Evolutionary conservation across 163 green algal genomes (phyloP).

Genomic region (Scenedesmus sp.): DNA sequence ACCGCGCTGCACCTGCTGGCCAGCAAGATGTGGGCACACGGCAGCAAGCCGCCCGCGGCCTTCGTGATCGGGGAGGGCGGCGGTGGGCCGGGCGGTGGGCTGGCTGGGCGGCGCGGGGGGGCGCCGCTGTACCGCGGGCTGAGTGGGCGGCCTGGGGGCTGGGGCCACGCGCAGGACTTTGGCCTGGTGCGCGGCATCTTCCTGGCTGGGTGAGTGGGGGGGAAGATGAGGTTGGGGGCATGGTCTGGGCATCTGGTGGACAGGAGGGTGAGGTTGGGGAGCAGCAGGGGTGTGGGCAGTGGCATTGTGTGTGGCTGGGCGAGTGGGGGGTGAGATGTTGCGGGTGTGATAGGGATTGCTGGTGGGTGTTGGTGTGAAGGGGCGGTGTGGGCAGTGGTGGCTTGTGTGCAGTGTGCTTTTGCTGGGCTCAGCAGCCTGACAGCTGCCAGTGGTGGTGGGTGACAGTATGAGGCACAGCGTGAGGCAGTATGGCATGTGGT

Average conservation of each 20-base stretch:
- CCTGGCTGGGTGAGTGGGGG: constrained; percentile 43
- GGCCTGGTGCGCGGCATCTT: constrained; percentile 50
- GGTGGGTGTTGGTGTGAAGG: too few relatives aligned
- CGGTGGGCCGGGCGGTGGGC: background rate
- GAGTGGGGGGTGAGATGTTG: too few relatives aligned
- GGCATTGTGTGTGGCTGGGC: too few relatives aligned
- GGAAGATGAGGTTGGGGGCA: too few relatives aligned
- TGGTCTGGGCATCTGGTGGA: background rate
- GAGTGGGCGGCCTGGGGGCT: constrained; percentile 12
- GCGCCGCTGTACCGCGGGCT: constrained; percentile 34
- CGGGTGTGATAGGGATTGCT: too few relatives aligned
- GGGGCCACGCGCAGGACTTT: constrained; percentile 55
- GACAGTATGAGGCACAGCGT: too few relatives aligned
- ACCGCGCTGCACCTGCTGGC: constrained; percentile 43
- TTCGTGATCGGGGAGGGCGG: background rate
- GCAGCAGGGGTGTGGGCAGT: background rate
- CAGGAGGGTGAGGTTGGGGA: background rate
- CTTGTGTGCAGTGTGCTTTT: too few relatives aligned
- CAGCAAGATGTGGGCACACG: constrained; percentile 27
- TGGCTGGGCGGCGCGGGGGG: background rate
- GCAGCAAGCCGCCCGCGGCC: background rate
- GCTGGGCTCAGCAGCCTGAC: too few relatives aligned
- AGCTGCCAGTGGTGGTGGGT: too few relatives aligned
- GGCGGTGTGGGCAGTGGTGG: too few relatives aligned
- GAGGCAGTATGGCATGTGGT: too few relatives aligned